Evolutionary conservation across 352 stramenopile genomes (phyloP).

Genomic region (Pythium aristosporum): DNA sequence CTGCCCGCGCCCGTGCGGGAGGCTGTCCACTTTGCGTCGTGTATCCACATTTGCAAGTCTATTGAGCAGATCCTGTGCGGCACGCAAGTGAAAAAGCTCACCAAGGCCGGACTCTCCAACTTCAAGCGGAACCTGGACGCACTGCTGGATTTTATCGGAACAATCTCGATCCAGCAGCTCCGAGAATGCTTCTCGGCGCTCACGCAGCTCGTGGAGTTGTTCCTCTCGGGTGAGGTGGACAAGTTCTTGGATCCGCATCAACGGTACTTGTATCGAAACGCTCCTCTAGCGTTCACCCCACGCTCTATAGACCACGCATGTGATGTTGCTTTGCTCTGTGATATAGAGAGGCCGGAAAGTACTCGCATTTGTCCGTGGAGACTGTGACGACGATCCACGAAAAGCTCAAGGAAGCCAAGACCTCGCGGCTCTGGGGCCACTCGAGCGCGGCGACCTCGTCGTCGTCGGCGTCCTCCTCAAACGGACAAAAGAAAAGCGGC

Average conservation of each 20-base stretch:
- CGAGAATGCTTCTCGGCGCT: conserved; percentile 67
- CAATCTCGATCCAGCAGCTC: conserved; percentile 57
- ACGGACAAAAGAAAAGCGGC: conserved; percentile 36
- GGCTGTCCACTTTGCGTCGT: conserved; percentile 75
- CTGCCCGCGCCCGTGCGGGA: conserved; percentile 59
- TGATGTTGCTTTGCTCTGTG: conserved; percentile 2
- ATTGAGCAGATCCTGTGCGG: conserved; percentile 70
- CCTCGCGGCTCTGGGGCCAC: conserved; percentile 48
- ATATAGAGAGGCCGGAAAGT: conserved; percentile 55
- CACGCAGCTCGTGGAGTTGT: conserved; percentile 63
- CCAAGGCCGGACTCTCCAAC: conserved; percentile 65
- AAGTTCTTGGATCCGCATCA: conserved; percentile 65
- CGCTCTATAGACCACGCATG: background rate
- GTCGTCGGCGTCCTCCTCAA: conserved; percentile 13
- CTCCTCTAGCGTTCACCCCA: background rate
- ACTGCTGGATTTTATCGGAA: conserved; percentile 60
- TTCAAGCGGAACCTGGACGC: conserved; percentile 80
- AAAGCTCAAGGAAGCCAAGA: conserved; percentile 76
- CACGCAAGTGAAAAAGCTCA: conserved; percentile 62
- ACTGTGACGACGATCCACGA: conserved; percentile 61
- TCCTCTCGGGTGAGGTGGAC: conserved; percentile 59
- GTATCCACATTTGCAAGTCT: conserved; percentile 75
- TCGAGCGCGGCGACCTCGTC: conserved; percentile 30
- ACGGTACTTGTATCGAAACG: conserved; percentile 30
- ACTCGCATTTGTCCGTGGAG: conserved; percentile 63